Conservation (phyloP, 2,329 filamentous ascomycete genomes). For the Fusarium succisae region DNA sequence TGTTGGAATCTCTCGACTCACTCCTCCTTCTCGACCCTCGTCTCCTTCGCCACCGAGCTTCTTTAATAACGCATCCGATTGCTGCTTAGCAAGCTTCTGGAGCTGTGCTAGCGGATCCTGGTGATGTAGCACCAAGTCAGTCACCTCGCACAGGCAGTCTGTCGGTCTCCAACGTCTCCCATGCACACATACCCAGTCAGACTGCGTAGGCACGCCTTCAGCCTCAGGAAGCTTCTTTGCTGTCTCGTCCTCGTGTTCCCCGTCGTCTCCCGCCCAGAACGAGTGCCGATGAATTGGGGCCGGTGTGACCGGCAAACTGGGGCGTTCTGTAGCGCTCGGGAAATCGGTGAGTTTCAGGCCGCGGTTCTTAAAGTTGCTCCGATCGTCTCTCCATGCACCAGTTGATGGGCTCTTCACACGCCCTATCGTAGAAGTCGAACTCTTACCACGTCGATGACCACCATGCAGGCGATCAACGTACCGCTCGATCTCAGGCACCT, state of each 20-base stretch:
- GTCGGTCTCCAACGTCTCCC: slow-evolving; percentile 58
- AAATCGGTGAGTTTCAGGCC: slow-evolving; percentile 85
- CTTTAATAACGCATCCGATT: slow-evolving; percentile 69
- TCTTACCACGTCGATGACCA: slow-evolving; percentile 60
- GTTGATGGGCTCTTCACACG: slow-evolving; percentile 31
- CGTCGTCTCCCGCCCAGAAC: slow-evolving; percentile 68
- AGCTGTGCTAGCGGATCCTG: slow-evolving; percentile 78
- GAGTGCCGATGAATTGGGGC: slow-evolving; percentile 76
- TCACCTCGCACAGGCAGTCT: slow-evolving; percentile 64
- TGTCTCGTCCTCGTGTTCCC: slow-evolving; percentile 58
- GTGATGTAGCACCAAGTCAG: slow-evolving; percentile 60
- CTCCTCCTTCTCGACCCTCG: slow-evolving; percentile 41
- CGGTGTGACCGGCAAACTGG: slow-evolving; percentile 90
- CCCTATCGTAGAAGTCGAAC: slow-evolving; percentile 39
- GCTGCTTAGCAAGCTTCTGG: slow-evolving; percentile 73
- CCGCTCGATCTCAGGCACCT: slow-evolving; percentile 83
- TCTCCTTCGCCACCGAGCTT: slow-evolving; percentile 55
- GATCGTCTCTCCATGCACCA: slow-evolving; percentile 17
- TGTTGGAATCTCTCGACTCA: slow-evolving; percentile 57
- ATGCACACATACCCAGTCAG: slow-evolving; percentile 90
- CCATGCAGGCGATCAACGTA: slow-evolving; percentile 85
- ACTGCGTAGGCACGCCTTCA: slow-evolving; percentile 85
- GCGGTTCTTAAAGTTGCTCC: slow-evolving; percentile 12
- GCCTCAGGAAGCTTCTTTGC: slow-evolving; percentile 74
- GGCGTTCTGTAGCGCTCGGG: slow-evolving; percentile 81